phyloP scores from a whole-genome alignment of 2,329 filamentous ascomycete species.

The Diplocarpon rosae region DNA sequence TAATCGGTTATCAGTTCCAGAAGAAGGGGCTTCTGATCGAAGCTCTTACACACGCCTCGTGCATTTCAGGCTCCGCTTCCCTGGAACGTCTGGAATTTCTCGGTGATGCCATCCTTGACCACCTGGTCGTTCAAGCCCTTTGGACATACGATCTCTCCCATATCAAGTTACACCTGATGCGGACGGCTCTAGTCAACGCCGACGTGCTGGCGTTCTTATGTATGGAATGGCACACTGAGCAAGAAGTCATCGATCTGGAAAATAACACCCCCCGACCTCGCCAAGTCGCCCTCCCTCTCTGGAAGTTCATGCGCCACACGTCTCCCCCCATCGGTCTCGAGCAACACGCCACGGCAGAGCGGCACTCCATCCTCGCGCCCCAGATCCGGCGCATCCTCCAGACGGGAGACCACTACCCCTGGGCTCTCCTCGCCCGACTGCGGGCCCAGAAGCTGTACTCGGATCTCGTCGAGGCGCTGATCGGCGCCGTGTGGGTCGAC shows the following conservation, averaged over 20 bases:
- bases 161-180: constrained; percentile 62
- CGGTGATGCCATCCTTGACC: constrained; percentile 76
- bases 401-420: constrained; percentile 53
- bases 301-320: constrained; percentile 57
- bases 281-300: constrained; percentile 34
- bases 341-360: constrained; percentile 27
- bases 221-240: constrained; percentile 41
- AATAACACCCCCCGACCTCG: background rate
- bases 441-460: constrained; percentile 67
- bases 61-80: constrained; percentile 34
- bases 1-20: constrained; percentile 62
- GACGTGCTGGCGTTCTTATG: constrained; percentile 69
- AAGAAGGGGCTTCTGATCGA: constrained; percentile 62
- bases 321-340: constrained; percentile 36
- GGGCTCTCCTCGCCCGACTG: constrained; percentile 57
- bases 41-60: constrained; percentile 69
- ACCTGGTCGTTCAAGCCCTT: constrained; percentile 56
- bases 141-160: constrained; percentile 37
- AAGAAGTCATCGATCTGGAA: constrained; percentile 24
- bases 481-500: constrained; percentile 81
- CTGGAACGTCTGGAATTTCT: constrained; percentile 77
- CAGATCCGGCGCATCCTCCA: constrained; percentile 40
- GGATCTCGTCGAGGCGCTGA: constrained; percentile 68
- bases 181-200: constrained; percentile 67
- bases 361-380: constrained; percentile 32